Percentiles rank a stretch among this genome's conserved stretches.
Evolutionary conservation across 331 rosid genomes (phyloP).

Genomic region (Cydonia oblonga): DNA sequence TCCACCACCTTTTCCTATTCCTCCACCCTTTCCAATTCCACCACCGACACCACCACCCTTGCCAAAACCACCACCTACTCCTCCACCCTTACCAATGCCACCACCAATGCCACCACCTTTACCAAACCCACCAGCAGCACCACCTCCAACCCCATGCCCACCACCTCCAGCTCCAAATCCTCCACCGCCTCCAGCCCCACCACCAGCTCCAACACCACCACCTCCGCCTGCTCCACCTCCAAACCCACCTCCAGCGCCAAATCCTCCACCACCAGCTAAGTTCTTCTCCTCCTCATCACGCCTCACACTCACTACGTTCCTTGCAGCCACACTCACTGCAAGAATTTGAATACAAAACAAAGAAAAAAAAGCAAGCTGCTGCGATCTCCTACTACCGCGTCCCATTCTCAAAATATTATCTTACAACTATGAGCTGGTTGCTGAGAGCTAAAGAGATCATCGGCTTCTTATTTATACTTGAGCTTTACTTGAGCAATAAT

Average conservation of each 20-base stretch:
- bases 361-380: slow-evolving; percentile 21
- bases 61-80: slow-evolving; percentile 5
- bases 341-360: slow-evolving; percentile 40
- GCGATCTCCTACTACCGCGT: slow-evolving; percentile 6
- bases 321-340: slow-evolving; percentile 49
- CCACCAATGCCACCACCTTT: no score
- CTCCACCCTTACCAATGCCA: background rate
- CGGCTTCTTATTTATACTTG: no score
- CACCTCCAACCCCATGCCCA: no score
- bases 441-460: background rate
- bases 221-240: background rate
- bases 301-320: slow-evolving; percentile 30
- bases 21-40: background rate
- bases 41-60: slow-evolving; percentile 16
- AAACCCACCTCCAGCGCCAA: background rate
- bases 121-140: no score
- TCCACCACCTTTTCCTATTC: background rate
- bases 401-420: slow-evolving; percentile 18
- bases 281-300: slow-evolving; percentile 36
- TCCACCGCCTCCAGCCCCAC: background rate
- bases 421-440: background rate
- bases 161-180: no score
- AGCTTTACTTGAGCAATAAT: no score
- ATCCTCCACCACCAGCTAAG: background rate
- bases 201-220: background rate